Percentiles rank a stretch among this genome's conserved stretches.
Conservation (phyloP, 2,329 filamentous ascomycete genomes). For the Fusarium sacchari region DNA sequence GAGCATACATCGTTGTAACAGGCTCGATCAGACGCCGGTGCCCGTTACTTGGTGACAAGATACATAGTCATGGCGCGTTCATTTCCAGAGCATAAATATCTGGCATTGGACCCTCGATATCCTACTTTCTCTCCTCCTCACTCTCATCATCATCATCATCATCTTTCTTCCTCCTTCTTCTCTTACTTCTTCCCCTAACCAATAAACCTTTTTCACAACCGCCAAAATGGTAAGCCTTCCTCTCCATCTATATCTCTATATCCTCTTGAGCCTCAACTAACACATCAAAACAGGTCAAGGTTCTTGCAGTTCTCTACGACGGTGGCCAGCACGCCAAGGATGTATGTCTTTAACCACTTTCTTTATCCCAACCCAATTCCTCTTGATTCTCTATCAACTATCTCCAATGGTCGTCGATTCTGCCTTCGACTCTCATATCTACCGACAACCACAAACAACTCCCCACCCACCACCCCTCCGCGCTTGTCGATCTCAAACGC, state of each 20-base stretch:
- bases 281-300: slow-evolving; percentile 77
- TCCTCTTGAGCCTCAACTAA: slow-evolving; percentile 31
- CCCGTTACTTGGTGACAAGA: slow-evolving; percentile 23
- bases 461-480: slow-evolving; percentile 29
- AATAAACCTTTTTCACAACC: slow-evolving; percentile 32
- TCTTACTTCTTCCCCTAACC: slow-evolving; percentile 23
- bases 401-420: slow-evolving; percentile 22
- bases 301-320: slow-evolving; percentile 94
- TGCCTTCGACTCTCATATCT: slow-evolving; percentile 7
- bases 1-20: slow-evolving; percentile 19
- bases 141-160: slow-evolving; percentile 35
- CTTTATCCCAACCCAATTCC: not conserved
- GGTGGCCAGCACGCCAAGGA: slow-evolving; percentile 88
- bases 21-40: slow-evolving; percentile 21
- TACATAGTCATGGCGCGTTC: slow-evolving; percentile 22
- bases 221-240: slow-evolving; percentile 44
- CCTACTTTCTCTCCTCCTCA: slow-evolving; percentile 19
- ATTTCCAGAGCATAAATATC: slow-evolving; percentile 43
- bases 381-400: slow-evolving; percentile 1
- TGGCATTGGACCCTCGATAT: slow-evolving; percentile 30
- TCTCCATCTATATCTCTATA: not conserved
- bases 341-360: slow-evolving; percentile 59
- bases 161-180: slow-evolving; percentile 32
- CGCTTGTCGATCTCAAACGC: slow-evolving; percentile 44
- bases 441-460: slow-evolving; percentile 17